Base-by-base conservation (phyloP, 352 stramenopile species). In the Pelagophyceae sp. region DNA sequence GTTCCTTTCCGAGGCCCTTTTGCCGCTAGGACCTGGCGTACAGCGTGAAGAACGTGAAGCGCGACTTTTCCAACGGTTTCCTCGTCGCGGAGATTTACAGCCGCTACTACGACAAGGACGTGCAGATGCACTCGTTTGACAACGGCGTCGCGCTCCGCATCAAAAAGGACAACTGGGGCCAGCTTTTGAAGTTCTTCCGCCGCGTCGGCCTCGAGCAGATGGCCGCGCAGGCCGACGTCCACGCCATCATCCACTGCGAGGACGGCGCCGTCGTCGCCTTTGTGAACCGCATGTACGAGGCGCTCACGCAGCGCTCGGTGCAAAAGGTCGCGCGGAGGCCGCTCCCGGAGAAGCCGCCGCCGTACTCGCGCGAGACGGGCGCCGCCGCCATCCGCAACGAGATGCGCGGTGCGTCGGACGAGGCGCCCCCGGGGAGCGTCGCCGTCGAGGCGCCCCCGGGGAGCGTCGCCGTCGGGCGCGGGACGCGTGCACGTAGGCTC, bases 31-130 rank as follows among this genome's bases (percentile, higher is more conserved):
- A 96, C 76, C 80, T 96, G 74, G 90, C 91, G 33, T 96, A 96
- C 79, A 94, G 89, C 19, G 92, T 96, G 79, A 96, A 96, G 82
- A 96, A 96, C 81, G 89, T 95, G 77, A 95, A 95, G 83, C 82
- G 90, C 85, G 91, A 80, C 40, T 83, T 81, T 27, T 71, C 38
- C 1, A 81, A 78, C 32, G 91, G 91, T 38, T 96, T 95, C 79
- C 84, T 96, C 0, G 87, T 95, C 35, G 91, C 90, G 0, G 91
- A 96, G 82, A 95, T 96, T 79, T 85, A 94, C 45, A 94, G 90
- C 40, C 85, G 90, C 0, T 96, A 96, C 82, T 95, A 95, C 76
- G 90, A 94, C 81, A 95, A 94, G 79, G 90, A 95, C 78, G 85
- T 96, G 54, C 91, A 87, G 54, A 96, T 96, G 90, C 91, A 95